Base-by-base conservation (phyloP, 208 protist genomes). In the Tritrichomonas foetus region DNA sequence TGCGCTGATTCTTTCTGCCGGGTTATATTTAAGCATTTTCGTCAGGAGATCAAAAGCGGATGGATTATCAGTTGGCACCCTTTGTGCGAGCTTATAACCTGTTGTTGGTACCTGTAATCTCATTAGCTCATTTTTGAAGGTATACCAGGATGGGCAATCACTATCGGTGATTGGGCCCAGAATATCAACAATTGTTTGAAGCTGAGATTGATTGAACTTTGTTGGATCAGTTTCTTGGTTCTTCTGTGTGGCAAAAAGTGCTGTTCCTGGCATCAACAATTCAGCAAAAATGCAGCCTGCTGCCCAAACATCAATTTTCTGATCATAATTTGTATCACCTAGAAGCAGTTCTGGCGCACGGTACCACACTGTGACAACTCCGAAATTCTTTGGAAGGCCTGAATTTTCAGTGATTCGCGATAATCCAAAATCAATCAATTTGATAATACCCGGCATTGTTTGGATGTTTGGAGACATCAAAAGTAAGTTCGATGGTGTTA, bases 391-490 rank as follows among this genome's bases (percentile, higher is more conserved):
- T n/a, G 13, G 78, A 3, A 39, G 27, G 22, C 41, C 41, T n/a
- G 78, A 53, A 30, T 89, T 89, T 9, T 89, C 78, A 39, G 57
- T 89, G 13, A 49, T n/a, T 30, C 78, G 3, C 14, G 78, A 44
- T 89, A 89, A 57, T 57, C 78, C 78, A 49, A 89, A 89, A 57
- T 89, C 78, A 20, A 89, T 89, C 5, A 89, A 57, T 57, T 89
- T 89, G 2, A 89, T 33, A 57, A 89, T 89, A 0, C 78, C 78
- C 3, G 78, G 78, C 25, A 89, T 89, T 3, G 33, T 39, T 0
- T 13, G 14, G 20, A 20, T 25, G 39, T 89, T 57, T 0, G 44
- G 41, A 9, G 78, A 49, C 78, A 89, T 89, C 16, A 89, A n/a
- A 9, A 89, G 25, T 5, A 89, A 16, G 57, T 89, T 89, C 3